Evolutionary conservation across 31 red algal genomes (phyloP), one percentile per base, ranked within the genome.

Genomic region (Pterothamnion heteromorphum): DNA sequence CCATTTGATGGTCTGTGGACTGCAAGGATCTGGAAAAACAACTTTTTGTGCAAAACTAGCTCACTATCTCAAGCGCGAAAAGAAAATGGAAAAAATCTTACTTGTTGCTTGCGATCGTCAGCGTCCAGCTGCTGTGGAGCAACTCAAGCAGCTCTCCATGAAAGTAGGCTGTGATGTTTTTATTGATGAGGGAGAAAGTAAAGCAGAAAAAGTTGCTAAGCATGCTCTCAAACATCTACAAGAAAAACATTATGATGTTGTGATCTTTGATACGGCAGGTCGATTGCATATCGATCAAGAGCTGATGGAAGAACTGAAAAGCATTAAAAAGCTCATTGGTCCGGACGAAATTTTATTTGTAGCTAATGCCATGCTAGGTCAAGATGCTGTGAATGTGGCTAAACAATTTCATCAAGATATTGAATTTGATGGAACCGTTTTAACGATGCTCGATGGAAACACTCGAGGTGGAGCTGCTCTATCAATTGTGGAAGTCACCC

Each of bases 21-120:
- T 96, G 43, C 95, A 96, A 83, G 95, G 95, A 20, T 44, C 95
- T 34, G 95, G 95, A 33, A 96, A 96, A 93, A 96, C 95, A 1
- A 96, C 95, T 20, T 39, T 44, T 9, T 27, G 91, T 21, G 95
- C 74, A n/a, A 96, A 96, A 51, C 91, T 96, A 38, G 95, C 95
- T 41, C 43, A 72, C 35, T 44, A 71, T n/a, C 35, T 83, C 21
- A 23, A 88, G 74, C 37, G 21, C 26, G 58, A 96, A 57, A 88
- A 36, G 51, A 82, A 96, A 57, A 88, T 27, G 51, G 35, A 44
- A 39, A 87, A 92, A 94, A 76, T 89, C 27, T 58, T 96, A 32
- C 76, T 96, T n/a, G 95, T 96, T 3, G 93, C 93, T 27, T 43
- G 39, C 43, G 95, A 96, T 93, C 84, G 92, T 78, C 80, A 94